phyloP scores from a whole-genome alignment of 2,329 filamentous ascomycete species.

The Alternaria rosae region DNA sequence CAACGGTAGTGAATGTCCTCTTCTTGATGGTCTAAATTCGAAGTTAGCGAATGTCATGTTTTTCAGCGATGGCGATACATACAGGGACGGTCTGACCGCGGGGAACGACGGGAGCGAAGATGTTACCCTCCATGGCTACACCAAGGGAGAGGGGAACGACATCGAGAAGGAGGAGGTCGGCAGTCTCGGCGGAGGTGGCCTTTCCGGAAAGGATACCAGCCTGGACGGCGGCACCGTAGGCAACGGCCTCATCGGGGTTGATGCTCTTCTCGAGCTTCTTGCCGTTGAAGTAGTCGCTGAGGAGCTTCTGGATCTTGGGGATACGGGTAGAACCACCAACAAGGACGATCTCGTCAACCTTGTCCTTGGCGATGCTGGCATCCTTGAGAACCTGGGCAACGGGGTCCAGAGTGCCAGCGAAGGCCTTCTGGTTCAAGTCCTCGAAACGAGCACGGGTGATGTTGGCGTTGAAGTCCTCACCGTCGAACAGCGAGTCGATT shows the following conservation, averaged over 20 bases:
- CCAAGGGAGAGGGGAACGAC: constrained; percentile 95
- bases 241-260: constrained; percentile 99
- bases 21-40: constrained; percentile 70
- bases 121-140: constrained; percentile 99
- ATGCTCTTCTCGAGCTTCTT: constrained; percentile 99
- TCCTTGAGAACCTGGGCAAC: constrained; percentile 98
- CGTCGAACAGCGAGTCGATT: constrained; percentile 98
- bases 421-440: constrained; percentile 95
- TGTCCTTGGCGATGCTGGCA: constrained; percentile 82
- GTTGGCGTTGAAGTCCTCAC: constrained; percentile 95
- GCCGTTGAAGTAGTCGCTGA: constrained; percentile 98
- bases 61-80: neutral
- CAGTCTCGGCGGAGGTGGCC: constrained; percentile 92
- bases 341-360: constrained; percentile 97
- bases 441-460: constrained; percentile 99
- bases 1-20: constrained; percentile 82
- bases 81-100: constrained; percentile 65
- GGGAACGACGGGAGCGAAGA: constrained; percentile 92
- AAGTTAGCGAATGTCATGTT: neutral
- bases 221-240: constrained; percentile 98
- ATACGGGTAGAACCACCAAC: constrained; percentile 99
- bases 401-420: constrained; percentile 90
- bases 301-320: constrained; percentile 97
- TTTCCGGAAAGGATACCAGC: constrained; percentile 98
- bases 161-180: constrained; percentile 93